These are phyloP conservation scores for Ceriops tagal DNA, from an alignment of 345 rosid genomes.

Conservation along the genomic window DNA sequence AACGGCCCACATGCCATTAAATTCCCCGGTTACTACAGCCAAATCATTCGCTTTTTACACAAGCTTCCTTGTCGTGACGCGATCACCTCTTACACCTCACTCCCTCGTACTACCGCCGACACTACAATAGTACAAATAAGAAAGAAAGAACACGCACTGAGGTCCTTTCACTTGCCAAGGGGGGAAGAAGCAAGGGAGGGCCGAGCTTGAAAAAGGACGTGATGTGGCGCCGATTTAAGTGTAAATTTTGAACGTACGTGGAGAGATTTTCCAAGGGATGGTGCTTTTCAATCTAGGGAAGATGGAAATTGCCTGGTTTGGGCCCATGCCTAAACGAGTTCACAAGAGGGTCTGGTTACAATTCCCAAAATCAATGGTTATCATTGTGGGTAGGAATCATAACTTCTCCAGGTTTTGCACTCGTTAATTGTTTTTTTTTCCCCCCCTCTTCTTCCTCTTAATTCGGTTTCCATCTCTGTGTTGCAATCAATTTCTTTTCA, in stretches of 20 bases:
- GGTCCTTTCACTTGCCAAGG: too few relatives aligned
- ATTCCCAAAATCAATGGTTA: constrained; percentile 58
- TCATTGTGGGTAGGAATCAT: constrained; percentile 99
- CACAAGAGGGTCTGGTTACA: constrained; percentile 24
- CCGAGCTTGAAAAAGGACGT: background rate
- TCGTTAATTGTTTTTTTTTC: constrained; percentile 41
- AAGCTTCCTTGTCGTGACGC: background rate
- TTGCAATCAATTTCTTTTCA: background rate
- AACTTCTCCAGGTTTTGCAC: constrained; percentile 98
- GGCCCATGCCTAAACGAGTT: background rate
- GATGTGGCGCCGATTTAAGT: background rate
- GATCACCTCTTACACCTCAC: too few relatives aligned
- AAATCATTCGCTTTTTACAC: background rate
- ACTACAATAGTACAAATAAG: too few relatives aligned
- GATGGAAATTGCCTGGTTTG: background rate
- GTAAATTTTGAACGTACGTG: background rate
- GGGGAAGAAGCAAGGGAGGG: too few relatives aligned
- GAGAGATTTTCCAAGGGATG: background rate
- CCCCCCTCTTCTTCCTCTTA: background rate
- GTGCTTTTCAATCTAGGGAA: background rate
- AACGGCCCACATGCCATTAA: too few relatives aligned
- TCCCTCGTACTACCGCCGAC: background rate
- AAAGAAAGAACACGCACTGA: too few relatives aligned
- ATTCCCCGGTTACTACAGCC: too few relatives aligned
- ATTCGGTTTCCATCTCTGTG: constrained; percentile 38